Base-by-base conservation (phyloP, 169 alveolate species). In the Cystoisospora suis region DNA sequence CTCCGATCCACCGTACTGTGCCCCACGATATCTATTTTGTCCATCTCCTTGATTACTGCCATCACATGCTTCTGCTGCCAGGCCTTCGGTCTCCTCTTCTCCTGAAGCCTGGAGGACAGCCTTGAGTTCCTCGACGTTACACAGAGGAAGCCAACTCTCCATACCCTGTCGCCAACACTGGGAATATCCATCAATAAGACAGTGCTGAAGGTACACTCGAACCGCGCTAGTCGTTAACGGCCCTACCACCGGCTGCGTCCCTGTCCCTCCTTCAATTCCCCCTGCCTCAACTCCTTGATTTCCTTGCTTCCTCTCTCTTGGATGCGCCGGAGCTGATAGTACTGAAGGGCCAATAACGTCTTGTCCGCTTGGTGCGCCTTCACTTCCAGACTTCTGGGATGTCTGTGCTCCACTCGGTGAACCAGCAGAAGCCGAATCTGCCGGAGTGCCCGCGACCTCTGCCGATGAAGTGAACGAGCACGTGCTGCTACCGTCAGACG, bases 111-210 rank as follows among this genome's bases (percentile, higher is more conserved):
- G 83, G 58, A 72, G 56, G 20, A 72, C 53, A 3, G 15, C 12
- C 83, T 72, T 72, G 58, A 72, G 56, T 36, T 72, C 83, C 15
- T 72, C 56, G 40, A 36, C 45, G 23, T n/a, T 0, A 17, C 83
- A 32, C 32, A 72, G 83, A 1, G 83, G 83, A 29, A 6, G 56
- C 83, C 83, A 72, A 3, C 58, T 6, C 5, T 12, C 36, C 83
- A 72, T 72, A 29, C 83, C 83, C 7, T 27, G 34, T 15, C 45
- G 38, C 83, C 83, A 72, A 32, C 83, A 72, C 58, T 38, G 83
- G 34, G 83, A 23, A 56, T 40, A 72, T 23, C 83, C 83, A 34
- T 72, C 83, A 27, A 72, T 38, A 46, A 72, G 56, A 36, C 83
- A 72, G 36, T 40, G 83, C 83, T 72, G 56, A 32, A 72, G 42